Base-by-base conservation (phyloP, 192 early-diverging fungal genomes). In the Coemansia sp. region DNA sequence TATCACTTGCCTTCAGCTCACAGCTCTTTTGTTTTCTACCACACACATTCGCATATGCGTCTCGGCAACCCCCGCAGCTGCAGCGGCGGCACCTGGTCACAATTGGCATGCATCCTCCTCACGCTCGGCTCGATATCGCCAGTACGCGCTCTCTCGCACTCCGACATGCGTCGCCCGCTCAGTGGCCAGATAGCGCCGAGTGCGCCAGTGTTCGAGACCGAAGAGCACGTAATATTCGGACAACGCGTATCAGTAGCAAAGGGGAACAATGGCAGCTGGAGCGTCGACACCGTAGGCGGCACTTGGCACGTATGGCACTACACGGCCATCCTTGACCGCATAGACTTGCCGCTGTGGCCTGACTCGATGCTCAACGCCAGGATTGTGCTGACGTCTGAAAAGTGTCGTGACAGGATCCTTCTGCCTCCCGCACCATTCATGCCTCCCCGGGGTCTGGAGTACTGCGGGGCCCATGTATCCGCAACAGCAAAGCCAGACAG, bases 301-400 rank as follows among this genome's bases (percentile, higher is more conserved):
- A 74, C 67, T 47, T 82, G 79, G 79, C 74, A 82, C 27, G 49
- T 71, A 0, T 82, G 79, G 79, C 73, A 41, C 56, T 60, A 76
- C 68, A 36, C 57, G 31, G 38, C 74, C 1, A 27, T 73, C 2
- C 40, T 76, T 43, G 79, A 82, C 53, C 35, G 57, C 36, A 41
- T 73, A 4, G 74, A 71, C 36, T 46, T 82, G 59, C 79, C 79
- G 3, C 68, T 65, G 14, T 82, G 79, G 79, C 74, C 79, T 2
- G 62, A 57, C 6, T 56, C 31, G 32, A 82, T 77, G 79, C 42
- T 32, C 1, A 61, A 73, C 38, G 74, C 63, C 22, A 63, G 79
- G 25, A 43, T 82, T 14, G 61, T 82, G 2, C 36, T 82, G 39
- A 77, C 74, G 61, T 63, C 74, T 6, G 71, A 64, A 11, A 62